Evolutionary conservation across 495 filamentous ascomycete genomes (phyloP), one percentile per base, ranked within the genome.

Genomic region (Neurospora discreta): DNA sequence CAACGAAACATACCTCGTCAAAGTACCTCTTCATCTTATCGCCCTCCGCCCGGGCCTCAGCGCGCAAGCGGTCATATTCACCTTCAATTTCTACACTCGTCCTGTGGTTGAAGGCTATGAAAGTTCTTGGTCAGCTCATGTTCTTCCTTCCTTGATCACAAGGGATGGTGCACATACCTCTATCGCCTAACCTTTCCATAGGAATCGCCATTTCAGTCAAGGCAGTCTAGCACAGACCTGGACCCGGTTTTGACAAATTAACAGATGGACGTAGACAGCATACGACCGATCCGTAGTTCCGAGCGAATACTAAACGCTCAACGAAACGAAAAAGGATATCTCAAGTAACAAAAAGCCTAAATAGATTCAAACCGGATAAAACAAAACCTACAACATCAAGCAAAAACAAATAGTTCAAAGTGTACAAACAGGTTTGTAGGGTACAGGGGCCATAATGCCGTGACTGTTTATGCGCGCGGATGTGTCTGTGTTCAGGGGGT

Each of bases 11-110:
- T 84, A 93, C 91, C 78, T 84, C 84, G 73, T 91, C 87, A 76
- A 94, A 93, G 82, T 92, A 97, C 38, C 84, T 85, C 40, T 85
- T 86, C 75, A 91, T 90, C 83, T 94, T 92, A 38, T 84, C 84
- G 68, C 89, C 91, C 81, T 96, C 94, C 74, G 88, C 85, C 70
- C 90, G 88, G 13, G 95, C 95, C 30, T 96, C 89, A 72, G 88
- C 87, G 73, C 95, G 93, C 10, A 98, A 87, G 40, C 93, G 93
- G 76, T 98, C 93, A 82, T 98, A 99, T 82, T 98, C 94, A 72
- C 86, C 86, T 82, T 98, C 94, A 52, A 90, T 86, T 71, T 89
- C 85, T 73, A 78, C 77, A 80, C 85, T 89, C 70, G 88, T 84
- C 16, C 82, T 83, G 82, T 94, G 92, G 82, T 93, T 94, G 88